Base-by-base conservation (phyloP, 768 basidiomycete species). In the Rhizopogon vinicolor region DNA sequence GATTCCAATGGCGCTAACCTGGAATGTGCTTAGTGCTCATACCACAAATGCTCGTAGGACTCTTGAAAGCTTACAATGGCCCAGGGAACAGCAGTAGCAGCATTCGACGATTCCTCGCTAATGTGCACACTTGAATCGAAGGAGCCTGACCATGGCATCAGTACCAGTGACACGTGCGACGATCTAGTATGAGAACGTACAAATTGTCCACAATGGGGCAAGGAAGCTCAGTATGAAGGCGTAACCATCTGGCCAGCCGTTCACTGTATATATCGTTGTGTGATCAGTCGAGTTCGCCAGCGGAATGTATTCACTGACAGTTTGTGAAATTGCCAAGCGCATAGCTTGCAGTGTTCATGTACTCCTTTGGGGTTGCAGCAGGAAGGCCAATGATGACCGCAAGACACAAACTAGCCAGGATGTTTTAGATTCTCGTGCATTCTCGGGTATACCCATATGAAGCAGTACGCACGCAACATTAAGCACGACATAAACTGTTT, bases 301-400 rank as follows among this genome's bases (percentile, higher is more conserved):
- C 19, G 14, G 7, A 22, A 40, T 41, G 7, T n/a, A 50, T 3
- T 40, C 39, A 45, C 75, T 35, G 41, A 85, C 85, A 63, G 57
- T 87, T 87, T 39, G 75, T 70, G 53, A 86, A 87, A 48, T 83
- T 76, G 22, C 81, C 79, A 5, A 90, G 74, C 0, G 84, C 86
- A 54, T 79, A 86, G 22, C 75, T 74, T 1, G 85, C 81, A 1
- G 69, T 77, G 65, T 89, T 91, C 58, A 71, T 79, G 50, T 82
- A 76, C 51, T 82, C 78, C n/a, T 68, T 69, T 3, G 86, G 85
- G 7, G 86, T 85, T 3, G 83, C 79, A 18, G 73, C 78, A 0
- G 87, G 87, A 2, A 91, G 73, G 6, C 79, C 85, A 51, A 93
- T 79, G 52, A 91, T 85, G 7, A 89, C 76, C 1, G 79, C 82